phyloP scores from a whole-genome alignment of 2,329 filamentous ascomycete species.

The Lasiodiplodia gonubiensis region DNA sequence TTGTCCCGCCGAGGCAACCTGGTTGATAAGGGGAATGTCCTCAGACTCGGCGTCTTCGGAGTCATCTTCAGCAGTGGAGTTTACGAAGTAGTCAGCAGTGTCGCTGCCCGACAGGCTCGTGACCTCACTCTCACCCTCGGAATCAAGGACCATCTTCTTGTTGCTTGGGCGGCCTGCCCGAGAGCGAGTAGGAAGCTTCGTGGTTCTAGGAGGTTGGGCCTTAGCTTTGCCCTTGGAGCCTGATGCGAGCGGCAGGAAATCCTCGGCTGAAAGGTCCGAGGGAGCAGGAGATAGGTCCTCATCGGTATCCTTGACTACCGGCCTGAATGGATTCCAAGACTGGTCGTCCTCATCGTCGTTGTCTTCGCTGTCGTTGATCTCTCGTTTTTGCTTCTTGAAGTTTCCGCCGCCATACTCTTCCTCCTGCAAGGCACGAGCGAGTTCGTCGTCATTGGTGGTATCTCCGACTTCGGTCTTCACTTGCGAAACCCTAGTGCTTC shows the following conservation, averaged over 20 bases:
- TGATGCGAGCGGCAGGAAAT: conserved; percentile 20
- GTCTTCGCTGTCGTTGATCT: conserved; percentile 18
- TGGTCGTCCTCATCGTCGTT: conserved; percentile 40
- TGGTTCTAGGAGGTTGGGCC: conserved; percentile 19
- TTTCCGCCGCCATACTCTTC: conserved; percentile 54
- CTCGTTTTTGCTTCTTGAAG: conserved; percentile 46
- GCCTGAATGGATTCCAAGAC: conserved; percentile 29
- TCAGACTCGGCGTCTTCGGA: conserved; percentile 10
- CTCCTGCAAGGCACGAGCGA: conserved; percentile 64
- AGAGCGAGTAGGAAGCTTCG: conserved; percentile 5
- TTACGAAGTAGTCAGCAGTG: conserved; percentile 20
- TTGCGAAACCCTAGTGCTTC: conserved; percentile 36
- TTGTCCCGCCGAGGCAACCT: not conserved
- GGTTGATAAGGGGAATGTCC: conserved; percentile 2
- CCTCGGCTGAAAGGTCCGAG: conserved; percentile 8
- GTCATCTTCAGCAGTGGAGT: conserved; percentile 20
- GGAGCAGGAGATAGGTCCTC: conserved; percentile 19
- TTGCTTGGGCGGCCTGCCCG: conserved; percentile 28
- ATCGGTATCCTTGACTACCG: conserved; percentile 30
- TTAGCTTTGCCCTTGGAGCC: conserved; percentile 21
- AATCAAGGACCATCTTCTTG: not conserved
- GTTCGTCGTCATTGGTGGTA: conserved; percentile 54
- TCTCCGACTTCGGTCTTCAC: conserved; percentile 33
- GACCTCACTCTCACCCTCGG: conserved; percentile 28
- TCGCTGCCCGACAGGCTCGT: not conserved